A percentile compares a stretch with the other conserved stretches of the same genome.
These are phyloP conservation scores for Aeminium ludgeri DNA, from an alignment of 495 filamentous ascomycete species.

Conservation along the genomic window DNA sequence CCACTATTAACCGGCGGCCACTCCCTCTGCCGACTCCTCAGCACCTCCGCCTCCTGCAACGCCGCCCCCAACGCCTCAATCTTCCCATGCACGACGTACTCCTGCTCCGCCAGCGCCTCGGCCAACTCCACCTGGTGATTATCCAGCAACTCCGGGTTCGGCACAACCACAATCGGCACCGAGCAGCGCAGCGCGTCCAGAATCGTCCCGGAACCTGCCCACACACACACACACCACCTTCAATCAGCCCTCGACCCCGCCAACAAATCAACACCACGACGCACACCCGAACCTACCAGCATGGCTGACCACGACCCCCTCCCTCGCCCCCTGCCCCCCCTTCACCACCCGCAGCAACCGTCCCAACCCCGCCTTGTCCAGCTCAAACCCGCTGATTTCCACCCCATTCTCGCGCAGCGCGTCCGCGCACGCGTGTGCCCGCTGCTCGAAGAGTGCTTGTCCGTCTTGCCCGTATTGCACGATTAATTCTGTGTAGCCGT, in stretches of 20 bases:
- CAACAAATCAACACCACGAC: too few species aligned
- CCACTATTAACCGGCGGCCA: slow-evolving; percentile 35
- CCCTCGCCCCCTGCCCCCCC: slow-evolving; percentile 17
- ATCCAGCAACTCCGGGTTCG: slow-evolving; percentile 65
- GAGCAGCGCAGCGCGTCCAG: slow-evolving; percentile 55
- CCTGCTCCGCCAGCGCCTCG: slow-evolving; percentile 46
- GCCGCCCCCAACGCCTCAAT: slow-evolving; percentile 38
- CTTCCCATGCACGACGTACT: slow-evolving; percentile 50
- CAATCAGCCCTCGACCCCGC: too few species aligned
- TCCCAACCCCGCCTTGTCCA: slow-evolving; percentile 40
- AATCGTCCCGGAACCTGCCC: slow-evolving; percentile 70
- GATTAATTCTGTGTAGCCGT: slow-evolving; percentile 46
- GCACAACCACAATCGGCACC: slow-evolving; percentile 65
- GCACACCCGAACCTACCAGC: slow-evolving; percentile 46
- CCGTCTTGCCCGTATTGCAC: slow-evolving; percentile 62
- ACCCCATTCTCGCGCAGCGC: slow-evolving; percentile 24
- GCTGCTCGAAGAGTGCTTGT: slow-evolving; percentile 29
- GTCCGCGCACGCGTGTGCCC: slow-evolving; percentile 13
- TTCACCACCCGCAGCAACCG: slow-evolving; percentile 38
- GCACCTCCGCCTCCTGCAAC: slow-evolving; percentile 28
- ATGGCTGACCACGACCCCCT: slow-evolving; percentile 70
- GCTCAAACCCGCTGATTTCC: slow-evolving; percentile 44
- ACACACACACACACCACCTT: neutral
- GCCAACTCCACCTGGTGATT: slow-evolving; percentile 89
- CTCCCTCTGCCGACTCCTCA: slow-evolving; percentile 24